These are phyloP conservation scores for Ceriops zippeliana DNA, from an alignment of 345 rosid genomes.

Conservation along the genomic window DNA sequence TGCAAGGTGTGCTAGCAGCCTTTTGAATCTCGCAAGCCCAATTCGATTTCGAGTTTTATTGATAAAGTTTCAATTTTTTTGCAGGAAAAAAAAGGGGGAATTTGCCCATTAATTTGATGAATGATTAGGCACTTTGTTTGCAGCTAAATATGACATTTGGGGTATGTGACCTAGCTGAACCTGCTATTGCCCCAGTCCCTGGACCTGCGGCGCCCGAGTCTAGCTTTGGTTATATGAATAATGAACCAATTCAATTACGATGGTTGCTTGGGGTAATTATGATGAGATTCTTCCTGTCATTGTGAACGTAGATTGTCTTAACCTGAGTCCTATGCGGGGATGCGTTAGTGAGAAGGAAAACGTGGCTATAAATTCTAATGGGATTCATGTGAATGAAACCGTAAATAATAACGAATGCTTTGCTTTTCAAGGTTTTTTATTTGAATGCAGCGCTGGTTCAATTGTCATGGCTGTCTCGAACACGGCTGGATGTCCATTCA, in stretches of 20 bases:
- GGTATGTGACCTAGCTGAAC: constrained; percentile 31
- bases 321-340: background rate
- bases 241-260: constrained; percentile 11
- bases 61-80: background rate
- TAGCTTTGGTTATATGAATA: constrained; percentile 27
- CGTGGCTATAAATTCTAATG: too few relatives aligned
- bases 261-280: constrained; percentile 20
- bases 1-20: constrained; percentile 22
- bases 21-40: background rate
- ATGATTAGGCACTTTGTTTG: background rate
- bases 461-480: background rate
- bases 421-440: constrained; percentile 2
- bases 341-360: background rate
- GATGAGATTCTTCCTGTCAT: constrained; percentile 13
- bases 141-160: constrained; percentile 55
- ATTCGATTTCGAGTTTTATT: background rate
- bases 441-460: background rate
- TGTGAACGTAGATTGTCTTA: constrained; percentile 4
- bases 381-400: constrained; percentile 5
- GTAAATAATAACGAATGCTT: background rate
- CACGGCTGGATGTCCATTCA: constrained; percentile 3
- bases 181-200: constrained; percentile 20
- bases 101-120: background rate
- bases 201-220: constrained; percentile 15
- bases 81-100: background rate